A percentile compares a stretch with the other conserved stretches of the same genome.
phyloP scores from a whole-genome alignment of 1,139 yeast genomes.

The Suhomyces coccinellae region DNA sequence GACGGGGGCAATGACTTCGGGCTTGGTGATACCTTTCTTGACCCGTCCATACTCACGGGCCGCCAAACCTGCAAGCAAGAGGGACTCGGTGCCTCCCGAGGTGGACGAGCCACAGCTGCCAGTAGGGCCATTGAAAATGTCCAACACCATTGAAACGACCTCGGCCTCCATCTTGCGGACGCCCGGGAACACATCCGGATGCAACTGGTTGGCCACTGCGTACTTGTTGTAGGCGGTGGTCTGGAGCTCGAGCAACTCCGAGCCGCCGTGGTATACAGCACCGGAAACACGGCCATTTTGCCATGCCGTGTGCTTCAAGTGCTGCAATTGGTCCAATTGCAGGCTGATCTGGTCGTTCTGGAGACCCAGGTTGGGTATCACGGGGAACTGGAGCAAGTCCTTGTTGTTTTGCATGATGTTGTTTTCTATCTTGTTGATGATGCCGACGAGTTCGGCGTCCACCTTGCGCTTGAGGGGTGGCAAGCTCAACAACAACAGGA shows the following conservation, averaged over 20 bases:
- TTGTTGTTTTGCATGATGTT: constrained; percentile 55
- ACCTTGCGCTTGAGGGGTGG: constrained; percentile 61
- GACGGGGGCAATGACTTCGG: constrained; percentile 86
- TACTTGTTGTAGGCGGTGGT: constrained; percentile 72
- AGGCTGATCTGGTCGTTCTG: constrained; percentile 39
- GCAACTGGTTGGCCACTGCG: constrained; percentile 89
- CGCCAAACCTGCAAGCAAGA: constrained; percentile 79
- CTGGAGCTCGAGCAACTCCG: constrained; percentile 69
- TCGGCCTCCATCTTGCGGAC: constrained; percentile 96
- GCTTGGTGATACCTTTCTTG: constrained; percentile 60
- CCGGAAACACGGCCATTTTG: constrained; percentile 84
- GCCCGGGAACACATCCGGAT: constrained; percentile 97
- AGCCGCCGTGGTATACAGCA: constrained; percentile 95
- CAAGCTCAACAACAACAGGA: constrained; percentile 40
- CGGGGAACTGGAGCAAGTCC: constrained; percentile 45
- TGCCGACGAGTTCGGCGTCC: constrained; percentile 56
- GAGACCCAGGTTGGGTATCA: constrained; percentile 61
- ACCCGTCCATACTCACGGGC: constrained; percentile 70
- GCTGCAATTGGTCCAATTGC: constrained; percentile 51
- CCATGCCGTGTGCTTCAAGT: constrained; percentile 75
- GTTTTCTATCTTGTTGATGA: constrained; percentile 51
- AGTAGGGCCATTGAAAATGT: constrained; percentile 72
- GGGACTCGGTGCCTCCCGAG: constrained; percentile 96
- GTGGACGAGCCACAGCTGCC: constrained; percentile 87
- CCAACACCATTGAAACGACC: constrained; percentile 87